phyloP scores from a whole-genome alignment of 108 stramenopile genomes.

The Fragilariopsis cylindrus region DNA sequence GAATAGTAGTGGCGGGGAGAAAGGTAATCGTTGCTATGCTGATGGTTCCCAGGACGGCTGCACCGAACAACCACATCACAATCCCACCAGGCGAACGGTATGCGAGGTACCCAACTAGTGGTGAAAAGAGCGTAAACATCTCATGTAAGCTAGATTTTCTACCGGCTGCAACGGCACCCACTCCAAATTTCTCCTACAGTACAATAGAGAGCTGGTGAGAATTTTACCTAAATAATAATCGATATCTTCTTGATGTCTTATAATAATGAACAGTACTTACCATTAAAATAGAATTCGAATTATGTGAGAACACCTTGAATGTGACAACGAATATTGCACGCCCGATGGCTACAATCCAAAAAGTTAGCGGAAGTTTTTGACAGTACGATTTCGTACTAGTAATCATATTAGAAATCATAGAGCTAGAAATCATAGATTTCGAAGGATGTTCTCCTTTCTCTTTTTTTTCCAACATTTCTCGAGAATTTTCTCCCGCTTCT shows the following conservation, averaged over 20 bases:
- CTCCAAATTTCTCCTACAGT: not conserved
- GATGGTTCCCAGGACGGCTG: not conserved
- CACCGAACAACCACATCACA: not conserved
- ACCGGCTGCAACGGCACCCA: not conserved
- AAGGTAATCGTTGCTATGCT: not conserved
- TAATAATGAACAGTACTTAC: not conserved
- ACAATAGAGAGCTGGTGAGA: not conserved
- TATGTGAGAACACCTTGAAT: conserved; percentile 1
- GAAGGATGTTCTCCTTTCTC: not conserved
- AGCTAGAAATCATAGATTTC: not conserved
- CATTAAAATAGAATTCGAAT: conserved; percentile 9
- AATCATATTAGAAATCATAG: not conserved
- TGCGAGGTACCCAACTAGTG: conserved; percentile 7
- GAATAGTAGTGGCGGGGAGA: not conserved
- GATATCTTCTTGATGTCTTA: not conserved
- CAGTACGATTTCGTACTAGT: not conserved
- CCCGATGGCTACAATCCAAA: conserved; percentile 7
- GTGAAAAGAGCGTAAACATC: conserved; percentile 9
- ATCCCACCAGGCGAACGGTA: conserved; percentile 14
- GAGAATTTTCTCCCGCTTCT: not conserved
- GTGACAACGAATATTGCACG: conserved; percentile 11
- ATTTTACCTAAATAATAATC: not conserved
- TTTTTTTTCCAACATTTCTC: not conserved
- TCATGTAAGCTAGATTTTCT: conserved; percentile 8
- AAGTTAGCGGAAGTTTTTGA: not conserved